phyloP scores from a whole-genome alignment of 2,329 filamentous ascomycete genomes.

The Paracoccidioides lutzii region DNA sequence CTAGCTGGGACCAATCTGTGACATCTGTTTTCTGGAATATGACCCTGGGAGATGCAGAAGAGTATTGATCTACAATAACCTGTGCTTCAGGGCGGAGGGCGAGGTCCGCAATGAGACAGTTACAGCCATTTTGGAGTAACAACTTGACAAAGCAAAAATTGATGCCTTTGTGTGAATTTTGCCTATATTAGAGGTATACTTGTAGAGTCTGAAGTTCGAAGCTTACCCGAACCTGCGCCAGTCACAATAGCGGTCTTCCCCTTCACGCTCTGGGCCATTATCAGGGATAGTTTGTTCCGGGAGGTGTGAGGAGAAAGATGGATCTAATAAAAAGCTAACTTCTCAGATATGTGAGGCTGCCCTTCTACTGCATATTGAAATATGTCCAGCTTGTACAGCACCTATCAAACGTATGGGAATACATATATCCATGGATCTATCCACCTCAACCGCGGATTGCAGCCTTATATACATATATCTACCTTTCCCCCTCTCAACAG shows the following conservation, averaged over 20 bases:
- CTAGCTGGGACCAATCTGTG: conserved; percentile 37
- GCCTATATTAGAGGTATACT: not conserved
- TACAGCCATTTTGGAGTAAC: conserved; percentile 34
- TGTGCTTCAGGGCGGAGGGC: conserved; percentile 34
- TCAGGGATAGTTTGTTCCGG: not conserved
- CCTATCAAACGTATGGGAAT: too few relatives aligned
- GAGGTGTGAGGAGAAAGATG: not conserved
- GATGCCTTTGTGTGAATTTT: conserved; percentile 24
- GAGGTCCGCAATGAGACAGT: conserved; percentile 35
- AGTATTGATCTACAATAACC: conserved; percentile 28
- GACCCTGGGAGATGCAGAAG: conserved; percentile 20
- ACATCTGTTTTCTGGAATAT: conserved; percentile 38
- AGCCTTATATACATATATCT: too few relatives aligned
- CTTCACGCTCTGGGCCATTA: conserved; percentile 29
- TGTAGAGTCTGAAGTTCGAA: not conserved
- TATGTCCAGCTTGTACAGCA: too few relatives aligned
- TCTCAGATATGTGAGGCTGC: too few relatives aligned
- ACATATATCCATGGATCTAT: too few relatives aligned
- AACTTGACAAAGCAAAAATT: conserved; percentile 34
- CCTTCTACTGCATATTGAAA: too few relatives aligned
- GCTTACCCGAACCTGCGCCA: conserved; percentile 40
- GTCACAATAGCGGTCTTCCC: conserved; percentile 42
- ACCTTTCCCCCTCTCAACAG: too few relatives aligned
- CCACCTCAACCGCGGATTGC: too few relatives aligned
- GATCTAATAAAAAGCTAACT: too few relatives aligned